phyloP scores from a whole-genome alignment of 352 stramenopile genomes.

The Globisporangium recalcitrans region DNA sequence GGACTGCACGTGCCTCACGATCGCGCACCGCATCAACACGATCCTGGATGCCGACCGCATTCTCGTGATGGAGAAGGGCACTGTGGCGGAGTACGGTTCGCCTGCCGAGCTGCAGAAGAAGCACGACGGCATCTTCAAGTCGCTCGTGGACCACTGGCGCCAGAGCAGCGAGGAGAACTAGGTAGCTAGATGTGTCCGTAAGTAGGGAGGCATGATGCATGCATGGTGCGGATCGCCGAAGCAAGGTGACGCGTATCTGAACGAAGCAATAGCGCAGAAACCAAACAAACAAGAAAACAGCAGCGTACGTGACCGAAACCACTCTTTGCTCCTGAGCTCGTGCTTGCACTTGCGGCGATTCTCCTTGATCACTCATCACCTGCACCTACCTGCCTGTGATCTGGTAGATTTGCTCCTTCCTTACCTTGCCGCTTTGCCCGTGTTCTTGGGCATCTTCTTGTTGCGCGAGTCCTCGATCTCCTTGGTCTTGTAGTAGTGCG shows the following conservation, averaged over 20 bases:
- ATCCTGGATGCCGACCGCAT: constrained; percentile 96
- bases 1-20: constrained; percentile 92
- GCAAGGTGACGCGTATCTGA: background rate
- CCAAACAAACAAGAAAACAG: too few species aligned
- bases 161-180: constrained; percentile 33
- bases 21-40: constrained; percentile 96
- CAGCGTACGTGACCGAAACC: too few species aligned
- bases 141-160: constrained; percentile 62
- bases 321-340: too few species aligned
- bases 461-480: constrained; percentile 93
- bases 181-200: background rate
- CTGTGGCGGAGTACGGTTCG: constrained; percentile 87
- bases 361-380: too few species aligned
- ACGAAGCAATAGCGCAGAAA: background rate
- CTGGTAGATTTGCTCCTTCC: too few species aligned
- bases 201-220: background rate
- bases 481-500: constrained; percentile 98
- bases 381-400: too few species aligned
- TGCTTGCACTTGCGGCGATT: too few species aligned
- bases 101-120: constrained; percentile 77
- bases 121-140: constrained; percentile 54
- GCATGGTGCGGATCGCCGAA: background rate
- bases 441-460: constrained; percentile 97
- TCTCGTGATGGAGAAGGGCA: constrained; percentile 94
- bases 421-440: constrained; percentile 29